These are phyloP conservation scores for Penicillium angulare DNA, from an alignment of 495 filamentous ascomycete species.

Conservation along the genomic window DNA sequence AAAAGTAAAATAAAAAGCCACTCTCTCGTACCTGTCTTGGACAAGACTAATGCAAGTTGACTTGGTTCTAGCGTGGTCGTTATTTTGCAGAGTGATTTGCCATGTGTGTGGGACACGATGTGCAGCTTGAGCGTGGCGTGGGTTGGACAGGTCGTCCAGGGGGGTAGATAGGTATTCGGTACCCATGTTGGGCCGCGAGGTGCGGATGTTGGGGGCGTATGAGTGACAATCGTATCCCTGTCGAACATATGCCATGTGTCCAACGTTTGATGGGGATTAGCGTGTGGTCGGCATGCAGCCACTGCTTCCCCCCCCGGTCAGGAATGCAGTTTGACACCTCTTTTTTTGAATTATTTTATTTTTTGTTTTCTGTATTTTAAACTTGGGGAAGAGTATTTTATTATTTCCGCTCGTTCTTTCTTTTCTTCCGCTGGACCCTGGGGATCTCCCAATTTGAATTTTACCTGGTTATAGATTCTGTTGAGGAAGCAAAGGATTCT, in stretches of 20 bases:
- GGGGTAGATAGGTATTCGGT: not conserved
- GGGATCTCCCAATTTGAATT: too few relatives aligned
- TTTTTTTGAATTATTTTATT: not conserved
- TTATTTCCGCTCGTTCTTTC: too few relatives aligned
- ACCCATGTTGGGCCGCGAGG: not conserved
- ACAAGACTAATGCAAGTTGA: too few relatives aligned
- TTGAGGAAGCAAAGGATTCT: not conserved
- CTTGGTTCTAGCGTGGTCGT: too few relatives aligned
- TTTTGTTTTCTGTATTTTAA: not conserved
- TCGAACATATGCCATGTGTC: conserved; percentile 5
- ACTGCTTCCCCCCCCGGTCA: not conserved
- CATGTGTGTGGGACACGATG: conserved; percentile 2
- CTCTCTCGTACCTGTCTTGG: too few relatives aligned
- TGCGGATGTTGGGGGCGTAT: not conserved
- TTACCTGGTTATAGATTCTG: not conserved
- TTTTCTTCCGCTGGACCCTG: too few relatives aligned
- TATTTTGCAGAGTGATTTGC: not conserved
- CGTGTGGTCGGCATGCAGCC: conserved; percentile 4
- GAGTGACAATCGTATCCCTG: conserved; percentile 1
- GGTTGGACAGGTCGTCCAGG: not conserved
- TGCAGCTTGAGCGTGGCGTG: not conserved
- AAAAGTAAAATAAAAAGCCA: not conserved
- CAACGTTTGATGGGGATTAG: conserved; percentile 4
- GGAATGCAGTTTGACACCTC: conserved; percentile 1
- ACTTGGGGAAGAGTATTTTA: not conserved